These are phyloP conservation scores for Colletotrichum musae DNA, from an alignment of 2,329 filamentous ascomycete species.

Conservation along the genomic window DNA sequence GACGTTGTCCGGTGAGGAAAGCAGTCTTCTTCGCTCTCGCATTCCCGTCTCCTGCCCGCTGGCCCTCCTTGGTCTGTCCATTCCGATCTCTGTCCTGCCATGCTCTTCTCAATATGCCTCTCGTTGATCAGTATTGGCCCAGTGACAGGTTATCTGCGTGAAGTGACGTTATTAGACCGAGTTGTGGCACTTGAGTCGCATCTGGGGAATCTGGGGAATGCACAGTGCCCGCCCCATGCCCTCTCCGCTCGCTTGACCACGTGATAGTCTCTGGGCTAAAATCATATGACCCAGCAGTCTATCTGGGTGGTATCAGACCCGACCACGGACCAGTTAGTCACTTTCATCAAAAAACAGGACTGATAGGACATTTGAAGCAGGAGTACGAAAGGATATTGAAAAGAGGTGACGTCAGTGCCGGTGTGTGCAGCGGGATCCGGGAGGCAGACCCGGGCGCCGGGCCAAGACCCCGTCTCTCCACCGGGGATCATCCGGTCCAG, in stretches of 20 bases:
- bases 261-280: too few relatives aligned
- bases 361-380: too few relatives aligned
- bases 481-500: too few relatives aligned
- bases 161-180: background rate
- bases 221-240: background rate
- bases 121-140: background rate
- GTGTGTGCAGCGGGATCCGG: too few relatives aligned
- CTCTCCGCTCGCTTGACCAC: background rate
- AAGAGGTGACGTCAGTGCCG: too few relatives aligned
- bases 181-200: background rate
- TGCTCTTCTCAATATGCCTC: background rate
- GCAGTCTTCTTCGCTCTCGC: background rate
- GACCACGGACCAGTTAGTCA: too few relatives aligned
- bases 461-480: too few relatives aligned
- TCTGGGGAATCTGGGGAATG: slow-evolving; percentile 24
- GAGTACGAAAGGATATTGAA: too few relatives aligned
- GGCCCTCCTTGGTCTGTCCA: slow-evolving; percentile 1
- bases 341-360: too few relatives aligned
- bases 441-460: too few relatives aligned
- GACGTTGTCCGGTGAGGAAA: background rate
- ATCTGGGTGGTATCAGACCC: too few relatives aligned
- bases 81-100: background rate
- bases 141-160: background rate
- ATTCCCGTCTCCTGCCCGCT: slow-evolving; percentile 2
- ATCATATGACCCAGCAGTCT: too few relatives aligned